Evolutionary conservation across 192 early-diverging fungal genomes (phyloP), one percentile per base, ranked within the genome.

Genomic region (Kappamyces sp.): DNA sequence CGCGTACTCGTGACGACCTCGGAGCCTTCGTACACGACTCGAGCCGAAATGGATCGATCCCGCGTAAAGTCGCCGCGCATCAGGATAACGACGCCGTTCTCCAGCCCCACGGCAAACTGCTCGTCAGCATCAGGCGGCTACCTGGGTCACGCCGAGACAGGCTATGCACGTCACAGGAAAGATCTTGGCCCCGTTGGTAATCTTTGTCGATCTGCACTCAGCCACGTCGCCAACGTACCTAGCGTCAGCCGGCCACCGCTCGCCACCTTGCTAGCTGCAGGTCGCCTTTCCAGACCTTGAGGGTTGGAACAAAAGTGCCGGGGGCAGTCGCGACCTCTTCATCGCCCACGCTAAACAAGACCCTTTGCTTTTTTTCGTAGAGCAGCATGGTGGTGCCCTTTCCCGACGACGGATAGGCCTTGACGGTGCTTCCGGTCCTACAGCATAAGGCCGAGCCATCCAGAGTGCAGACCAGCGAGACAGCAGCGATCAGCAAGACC

Each of bases 31-130:
- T 91, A 86, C 33, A 98, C 73, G 12, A 90, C 77, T 51, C 86
- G 87, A 52, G 88, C 78, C 61, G 90, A 91, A 0, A 84, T 87
- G 39, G 83, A 80, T 10, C 83, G 75, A 55, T 90, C 87, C 49
- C 85, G 83, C 38, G 82, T 46, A 46, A 15, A 33, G 52, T 12
- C 42, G 3, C 92, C 90, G 38, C 87, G 81, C 12, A 90, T 80
- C 38, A 93, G 71, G 15, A 95, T 70, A 0, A 95, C 92, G 2
- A 88, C 84, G 8, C 96, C 96, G 63, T 93, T 94, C 23, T 91
- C 90, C 58, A 98, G 74, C 2, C 93, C 96, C 38, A 96, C 73
- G 9, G 96, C 96, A 9, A 93, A 75, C 70, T 95, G 96, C 3
- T 87, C 23, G 23, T 23, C 23, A 23, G 23, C 23, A 23, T 23